Percentiles rank a stretch among this genome's conserved stretches.
These are phyloP conservation scores for Tritrichomonas foetus DNA, from an alignment of 208 protist genomes.

Conservation along the genomic window DNA sequence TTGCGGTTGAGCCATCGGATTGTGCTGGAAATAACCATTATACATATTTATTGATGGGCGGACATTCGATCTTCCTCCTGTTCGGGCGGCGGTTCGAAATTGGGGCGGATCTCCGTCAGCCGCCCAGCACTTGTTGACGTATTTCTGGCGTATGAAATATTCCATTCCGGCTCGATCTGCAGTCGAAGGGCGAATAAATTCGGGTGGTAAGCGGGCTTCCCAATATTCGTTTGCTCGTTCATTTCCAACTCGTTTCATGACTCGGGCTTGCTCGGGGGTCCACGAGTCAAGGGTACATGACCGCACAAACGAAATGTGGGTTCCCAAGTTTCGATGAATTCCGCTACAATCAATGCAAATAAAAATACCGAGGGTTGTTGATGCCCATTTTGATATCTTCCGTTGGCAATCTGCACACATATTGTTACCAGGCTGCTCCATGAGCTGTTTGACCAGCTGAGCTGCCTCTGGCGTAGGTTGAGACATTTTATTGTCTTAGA, in stretches of 20 bases:
- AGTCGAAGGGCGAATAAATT: neutral
- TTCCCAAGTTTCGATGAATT: neutral
- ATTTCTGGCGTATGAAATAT: neutral
- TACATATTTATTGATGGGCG: neutral
- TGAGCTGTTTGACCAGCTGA: neutral
- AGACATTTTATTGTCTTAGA: too few relatives aligned
- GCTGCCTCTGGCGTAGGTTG: neutral
- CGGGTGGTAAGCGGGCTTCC: neutral
- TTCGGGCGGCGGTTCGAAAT: neutral
- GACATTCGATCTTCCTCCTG: neutral
- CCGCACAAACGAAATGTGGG: constrained; percentile 9
- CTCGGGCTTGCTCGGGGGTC: neutral
- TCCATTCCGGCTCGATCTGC: neutral
- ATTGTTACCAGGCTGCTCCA: neutral
- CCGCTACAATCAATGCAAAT: constrained; percentile 32
- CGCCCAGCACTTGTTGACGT: neutral
- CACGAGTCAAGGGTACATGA: neutral
- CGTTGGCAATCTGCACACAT: neutral
- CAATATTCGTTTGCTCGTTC: constrained; percentile 28
- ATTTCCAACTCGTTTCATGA: constrained; percentile 40
- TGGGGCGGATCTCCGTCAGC: neutral
- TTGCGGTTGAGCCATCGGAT: neutral
- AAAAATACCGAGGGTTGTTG: constrained; percentile 18
- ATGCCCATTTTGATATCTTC: constrained; percentile 13
- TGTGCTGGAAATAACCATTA: neutral